These are phyloP conservation scores for Acanthamoeba rhysodes DNA, from an alignment of 208 protist species.

Conservation along the genomic window DNA sequence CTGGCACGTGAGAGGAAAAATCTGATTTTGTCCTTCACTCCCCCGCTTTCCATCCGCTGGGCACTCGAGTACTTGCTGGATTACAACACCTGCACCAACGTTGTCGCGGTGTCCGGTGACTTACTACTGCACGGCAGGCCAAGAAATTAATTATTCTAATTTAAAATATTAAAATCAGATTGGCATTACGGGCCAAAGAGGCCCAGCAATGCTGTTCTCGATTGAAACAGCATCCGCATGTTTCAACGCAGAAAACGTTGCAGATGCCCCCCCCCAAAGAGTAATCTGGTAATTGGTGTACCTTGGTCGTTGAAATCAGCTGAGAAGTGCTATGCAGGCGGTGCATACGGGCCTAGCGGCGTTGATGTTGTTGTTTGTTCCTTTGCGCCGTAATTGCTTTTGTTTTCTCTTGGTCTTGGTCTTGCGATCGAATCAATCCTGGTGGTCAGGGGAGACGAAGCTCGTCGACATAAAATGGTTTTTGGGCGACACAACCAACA, in stretches of 20 bases:
- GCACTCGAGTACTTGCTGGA: not conserved
- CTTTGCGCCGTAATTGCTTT: not conserved
- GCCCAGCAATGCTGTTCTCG: too few species aligned
- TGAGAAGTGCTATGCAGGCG: too few species aligned
- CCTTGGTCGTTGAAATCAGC: too few species aligned
- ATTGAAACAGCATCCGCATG: too few species aligned
- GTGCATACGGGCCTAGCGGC: too few species aligned
- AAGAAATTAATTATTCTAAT: not conserved
- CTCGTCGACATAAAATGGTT: not conserved
- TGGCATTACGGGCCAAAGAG: too few species aligned
- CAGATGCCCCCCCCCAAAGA: too few species aligned
- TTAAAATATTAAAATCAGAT: not conserved
- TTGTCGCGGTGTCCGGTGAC: not conserved
- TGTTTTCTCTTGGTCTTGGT: not conserved
- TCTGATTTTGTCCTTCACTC: conserved; percentile 62
- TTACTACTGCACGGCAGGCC: not conserved
- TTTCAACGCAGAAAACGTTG: too few species aligned
- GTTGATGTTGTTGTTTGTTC: not conserved
- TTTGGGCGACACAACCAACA: too few species aligned
- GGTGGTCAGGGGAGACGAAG: not conserved
- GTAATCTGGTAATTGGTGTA: too few species aligned
- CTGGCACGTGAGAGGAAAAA: conserved; percentile 16
- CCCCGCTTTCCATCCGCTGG: conserved; percentile 58
- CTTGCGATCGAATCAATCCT: too few species aligned
- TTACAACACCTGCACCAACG: not conserved